phyloP scores from a whole-genome alignment of 2,329 filamentous ascomycete species.

The Aspergillus bombycis region DNA sequence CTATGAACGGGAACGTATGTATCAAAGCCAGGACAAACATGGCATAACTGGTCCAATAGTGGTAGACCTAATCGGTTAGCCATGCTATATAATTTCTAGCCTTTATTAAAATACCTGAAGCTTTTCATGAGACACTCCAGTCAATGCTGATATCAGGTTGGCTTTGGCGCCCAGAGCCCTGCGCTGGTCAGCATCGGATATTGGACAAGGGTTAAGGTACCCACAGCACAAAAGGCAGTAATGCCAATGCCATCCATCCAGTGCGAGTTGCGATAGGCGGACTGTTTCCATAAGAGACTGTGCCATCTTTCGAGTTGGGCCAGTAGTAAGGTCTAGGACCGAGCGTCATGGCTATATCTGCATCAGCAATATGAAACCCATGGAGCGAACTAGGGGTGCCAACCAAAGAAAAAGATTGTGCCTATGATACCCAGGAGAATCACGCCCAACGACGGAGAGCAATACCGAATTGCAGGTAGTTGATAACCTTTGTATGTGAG shows the following conservation, averaged over 20 bases:
- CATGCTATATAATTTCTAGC: neutral
- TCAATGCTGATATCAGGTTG: conserved; percentile 58
- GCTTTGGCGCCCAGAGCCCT: conserved; percentile 57
- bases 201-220: conserved; percentile 3
- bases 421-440: conserved; percentile 46
- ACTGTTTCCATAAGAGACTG: conserved; percentile 51
- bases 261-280: conserved; percentile 58
- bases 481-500: conserved; percentile 47
- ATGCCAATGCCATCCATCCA: conserved; percentile 57
- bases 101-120: conserved; percentile 45
- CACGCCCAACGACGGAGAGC: conserved; percentile 51
- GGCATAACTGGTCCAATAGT: conserved; percentile 58
- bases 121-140: conserved; percentile 60
- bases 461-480: conserved; percentile 40
- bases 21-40: conserved; percentile 61
- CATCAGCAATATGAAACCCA: neutral
- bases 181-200: conserved; percentile 5
- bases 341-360: conserved; percentile 47
- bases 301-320: conserved; percentile 43
- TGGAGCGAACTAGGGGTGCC: conserved; percentile 10
- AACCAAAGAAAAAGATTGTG: conserved; percentile 52
- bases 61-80: conserved; percentile 40
- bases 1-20: conserved; percentile 64
- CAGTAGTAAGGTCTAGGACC: conserved; percentile 60
- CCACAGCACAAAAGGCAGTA: conserved; percentile 56